These are phyloP conservation scores for Diaporthe ampelina DNA, from an alignment of 2,329 filamentous ascomycete genomes.

Conservation along the genomic window DNA sequence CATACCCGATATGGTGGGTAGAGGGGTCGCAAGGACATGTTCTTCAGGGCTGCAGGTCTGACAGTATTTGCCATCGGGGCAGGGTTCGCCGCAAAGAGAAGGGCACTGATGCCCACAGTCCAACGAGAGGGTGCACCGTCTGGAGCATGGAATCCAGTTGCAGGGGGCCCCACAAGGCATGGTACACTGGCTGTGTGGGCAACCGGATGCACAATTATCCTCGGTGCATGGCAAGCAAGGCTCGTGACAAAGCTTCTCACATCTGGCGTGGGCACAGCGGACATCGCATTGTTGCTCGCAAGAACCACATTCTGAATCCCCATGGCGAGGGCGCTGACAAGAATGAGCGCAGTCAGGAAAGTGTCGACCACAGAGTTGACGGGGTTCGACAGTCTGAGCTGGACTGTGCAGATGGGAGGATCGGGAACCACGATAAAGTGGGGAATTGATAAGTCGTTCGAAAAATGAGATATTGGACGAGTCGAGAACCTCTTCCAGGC, in stretches of 20 bases:
- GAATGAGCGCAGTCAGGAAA: slow-evolving; percentile 69
- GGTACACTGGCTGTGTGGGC: slow-evolving; percentile 50
- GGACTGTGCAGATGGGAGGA: neutral
- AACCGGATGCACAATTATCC: slow-evolving; percentile 67
- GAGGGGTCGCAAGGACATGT: slow-evolving; percentile 54
- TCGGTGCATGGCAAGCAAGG: slow-evolving; percentile 74
- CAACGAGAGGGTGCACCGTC: slow-evolving; percentile 68
- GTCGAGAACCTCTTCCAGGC: slow-evolving; percentile 61
- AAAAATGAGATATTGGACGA: slow-evolving; percentile 73
- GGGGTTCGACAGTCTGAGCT: slow-evolving; percentile 55
- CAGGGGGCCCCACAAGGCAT: slow-evolving; percentile 78
- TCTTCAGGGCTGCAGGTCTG: slow-evolving; percentile 65
- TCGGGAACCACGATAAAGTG: neutral
- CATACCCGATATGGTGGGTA: slow-evolving; percentile 69
- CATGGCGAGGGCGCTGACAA: slow-evolving; percentile 68
- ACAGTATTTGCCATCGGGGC: slow-evolving; percentile 67
- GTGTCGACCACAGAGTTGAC: slow-evolving; percentile 60
- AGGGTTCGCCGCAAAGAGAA: slow-evolving; percentile 74
- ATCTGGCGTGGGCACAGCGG: slow-evolving; percentile 70
- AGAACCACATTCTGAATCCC: slow-evolving; percentile 57
- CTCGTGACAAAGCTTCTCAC: slow-evolving; percentile 68
- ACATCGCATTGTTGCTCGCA: slow-evolving; percentile 67
- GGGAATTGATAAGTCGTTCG: slow-evolving; percentile 61
- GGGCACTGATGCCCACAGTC: slow-evolving; percentile 75
- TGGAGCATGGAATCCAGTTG: slow-evolving; percentile 74